phyloP scores from a whole-genome alignment of 1,284 basidiomycete species.

The Wolfiporia cocos region DNA sequence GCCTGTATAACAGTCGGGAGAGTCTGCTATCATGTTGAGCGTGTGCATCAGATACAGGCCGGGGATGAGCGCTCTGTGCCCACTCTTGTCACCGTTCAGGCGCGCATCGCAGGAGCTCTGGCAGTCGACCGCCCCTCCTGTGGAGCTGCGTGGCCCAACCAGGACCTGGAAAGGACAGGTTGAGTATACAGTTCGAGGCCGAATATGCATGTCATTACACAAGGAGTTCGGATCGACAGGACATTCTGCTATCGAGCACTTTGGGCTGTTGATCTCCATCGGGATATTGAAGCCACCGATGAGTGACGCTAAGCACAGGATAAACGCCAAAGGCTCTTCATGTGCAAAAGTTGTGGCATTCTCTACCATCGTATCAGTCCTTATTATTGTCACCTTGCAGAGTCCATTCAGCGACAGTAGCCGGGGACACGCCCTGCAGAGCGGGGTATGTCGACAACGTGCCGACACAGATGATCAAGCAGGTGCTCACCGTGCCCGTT shows the following conservation, averaged over 20 bases:
- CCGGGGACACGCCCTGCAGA: slow-evolving; percentile 34
- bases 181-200: background rate
- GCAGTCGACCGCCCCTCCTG: slow-evolving; percentile 36
- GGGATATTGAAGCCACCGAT: slow-evolving; percentile 39
- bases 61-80: slow-evolving; percentile 3
- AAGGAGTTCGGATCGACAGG: slow-evolving; percentile 34
- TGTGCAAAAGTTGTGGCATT: background rate
- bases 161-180: slow-evolving; percentile 24
- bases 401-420: slow-evolving; percentile 38
- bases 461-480: background rate
- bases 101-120: slow-evolving; percentile 36
- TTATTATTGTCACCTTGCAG: slow-evolving; percentile 24
- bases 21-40: slow-evolving; percentile 21
- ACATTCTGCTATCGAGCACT: slow-evolving; percentile 36
- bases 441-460: background rate
- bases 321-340: background rate
- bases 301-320: slow-evolving; percentile 24
- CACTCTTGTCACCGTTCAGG: slow-evolving; percentile 31
- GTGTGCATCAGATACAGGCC: background rate
- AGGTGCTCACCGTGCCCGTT: slow-evolving; percentile 26
- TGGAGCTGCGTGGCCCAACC: slow-evolving; percentile 26
- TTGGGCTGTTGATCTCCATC: slow-evolving; percentile 29
- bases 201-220: slow-evolving; percentile 17
- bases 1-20: slow-evolving; percentile 40
- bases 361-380: slow-evolving; percentile 36